Base-by-base conservation (phyloP, 306 rosid genomes). In the Styphnolobium japonicum region DNA sequence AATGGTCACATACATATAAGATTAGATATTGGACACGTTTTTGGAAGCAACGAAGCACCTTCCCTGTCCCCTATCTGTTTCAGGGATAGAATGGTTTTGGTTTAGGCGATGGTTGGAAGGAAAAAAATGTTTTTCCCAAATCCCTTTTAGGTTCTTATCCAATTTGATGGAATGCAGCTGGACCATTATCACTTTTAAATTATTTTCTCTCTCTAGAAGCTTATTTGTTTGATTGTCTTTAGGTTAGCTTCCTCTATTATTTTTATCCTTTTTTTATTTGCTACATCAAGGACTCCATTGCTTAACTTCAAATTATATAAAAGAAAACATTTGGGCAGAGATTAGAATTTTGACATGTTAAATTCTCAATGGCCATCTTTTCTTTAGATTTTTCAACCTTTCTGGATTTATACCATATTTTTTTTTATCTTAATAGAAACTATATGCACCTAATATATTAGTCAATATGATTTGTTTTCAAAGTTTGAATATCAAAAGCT, bases 41-140 rank as follows among this genome's bases (percentile, higher is more conserved):
- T 61, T 81, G 58, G 78, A 78, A 61, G 69, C 80, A 80, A 71
- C 77, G 15, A 78, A 56, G 48, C 58, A 78, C 55, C 79, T 25
- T 65, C 53, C 43, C 62, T 29, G 22, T 42, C 55, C 81, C 43
- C 71, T 67, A 67, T 62, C 40, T 51, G 37, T 36, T 43, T 45
- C 55, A 80, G 21, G 71, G 60, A 83, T 87, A 85, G 77, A 79
- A 77, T 83, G 82, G 61, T 78, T 87, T 88, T 68, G 86, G 69
- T 75, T 76, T 92, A 84, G 92, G 82, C 75, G 85, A 90, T 92
- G 95, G 96, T 94, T 94, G 86, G 64, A 81, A 65, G 45, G 81
- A 79, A 92, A 90, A 2, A 61, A 57, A 57, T 82, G 83, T 83
- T 86, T 75, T 77, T 73, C 87, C 91, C 89, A 87, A 83, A 74